phyloP scores from a whole-genome alignment of 2,329 filamentous ascomycete genomes.

The Dactylella cylindrospora region DNA sequence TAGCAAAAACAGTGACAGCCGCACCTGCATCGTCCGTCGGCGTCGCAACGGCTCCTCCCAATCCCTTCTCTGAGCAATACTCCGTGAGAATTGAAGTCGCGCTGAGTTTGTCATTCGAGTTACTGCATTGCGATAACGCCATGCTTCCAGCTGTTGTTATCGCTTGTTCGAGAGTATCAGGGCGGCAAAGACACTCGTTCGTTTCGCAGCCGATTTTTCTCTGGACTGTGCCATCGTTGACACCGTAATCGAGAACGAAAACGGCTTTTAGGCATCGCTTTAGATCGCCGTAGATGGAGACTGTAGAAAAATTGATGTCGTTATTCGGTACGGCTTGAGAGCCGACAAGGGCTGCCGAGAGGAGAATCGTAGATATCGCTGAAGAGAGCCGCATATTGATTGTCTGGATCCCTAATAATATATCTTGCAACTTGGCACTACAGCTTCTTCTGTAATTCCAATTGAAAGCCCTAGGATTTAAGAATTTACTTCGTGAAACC shows the following conservation, averaged over 20 bases:
- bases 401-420: no score
- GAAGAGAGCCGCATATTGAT: conserved; percentile 24
- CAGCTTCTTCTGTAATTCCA: no score
- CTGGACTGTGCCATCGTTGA: conserved; percentile 21
- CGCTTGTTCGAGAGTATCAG: conserved; percentile 29
- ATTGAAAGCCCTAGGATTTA: background rate
- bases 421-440: no score
- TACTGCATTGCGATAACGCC: conserved; percentile 26
- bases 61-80: conserved; percentile 30
- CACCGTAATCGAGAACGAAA: conserved; percentile 15
- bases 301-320: conserved; percentile 24
- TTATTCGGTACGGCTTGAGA: conserved; percentile 17
- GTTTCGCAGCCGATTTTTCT: conserved; percentile 27
- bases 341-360: conserved; percentile 24
- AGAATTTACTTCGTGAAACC: background rate
- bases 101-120: conserved; percentile 20
- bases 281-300: conserved; percentile 10
- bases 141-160: conserved; percentile 24
- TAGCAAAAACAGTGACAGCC: conserved; percentile 43
- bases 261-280: conserved; percentile 33
- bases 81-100: conserved; percentile 26
- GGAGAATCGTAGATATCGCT: conserved; percentile 9
- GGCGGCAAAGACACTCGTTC: conserved; percentile 32
- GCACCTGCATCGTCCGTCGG: conserved; percentile 31
- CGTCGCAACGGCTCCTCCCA: conserved; percentile 12